These are phyloP conservation scores for Eustoma russellianum DNA, from an alignment of 257 asterid species.

Conservation along the genomic window DNA sequence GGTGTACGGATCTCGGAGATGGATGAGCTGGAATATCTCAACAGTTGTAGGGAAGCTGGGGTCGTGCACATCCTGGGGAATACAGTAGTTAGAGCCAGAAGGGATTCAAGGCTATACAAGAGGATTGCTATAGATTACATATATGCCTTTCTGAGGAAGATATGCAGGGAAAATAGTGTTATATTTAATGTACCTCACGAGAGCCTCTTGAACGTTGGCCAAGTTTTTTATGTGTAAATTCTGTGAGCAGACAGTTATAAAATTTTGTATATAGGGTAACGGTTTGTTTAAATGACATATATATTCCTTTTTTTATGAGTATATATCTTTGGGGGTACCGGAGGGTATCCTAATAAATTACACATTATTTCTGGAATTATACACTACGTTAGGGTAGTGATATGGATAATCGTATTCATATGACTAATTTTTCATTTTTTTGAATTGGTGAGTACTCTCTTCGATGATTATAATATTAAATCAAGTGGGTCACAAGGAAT, in stretches of 20 bases:
- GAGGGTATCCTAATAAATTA: not conserved
- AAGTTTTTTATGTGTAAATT: slow-evolving; percentile 64
- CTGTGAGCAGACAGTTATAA: slow-evolving; percentile 1
- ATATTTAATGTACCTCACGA: slow-evolving; percentile 94
- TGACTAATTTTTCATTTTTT: not conserved
- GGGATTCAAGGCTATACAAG: slow-evolving; percentile 65
- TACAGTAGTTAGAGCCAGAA: slow-evolving; percentile 71
- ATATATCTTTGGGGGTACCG: not conserved
- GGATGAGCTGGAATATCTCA: slow-evolving; percentile 73
- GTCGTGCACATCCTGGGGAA: slow-evolving; percentile 95
- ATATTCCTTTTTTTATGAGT: not conserved
- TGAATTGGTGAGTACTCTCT: no score
- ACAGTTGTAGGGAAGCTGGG: slow-evolving; percentile 70
- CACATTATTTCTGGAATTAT: not conserved
- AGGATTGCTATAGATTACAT: slow-evolving; percentile 76
- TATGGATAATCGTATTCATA: not conserved
- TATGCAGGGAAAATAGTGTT: slow-evolving; percentile 96
- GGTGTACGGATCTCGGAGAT: slow-evolving; percentile 54
- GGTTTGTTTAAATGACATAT: no score
- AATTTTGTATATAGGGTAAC: no score
- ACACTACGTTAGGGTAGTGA: not conserved
- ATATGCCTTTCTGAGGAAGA: slow-evolving; percentile 88
- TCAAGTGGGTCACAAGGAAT: no score
- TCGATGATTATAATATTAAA: no score
- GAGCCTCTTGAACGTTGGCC: slow-evolving; percentile 91